Evolutionary conservation across 805 yeast genomes (phyloP), one percentile per base, ranked within the genome.

Genomic region (Novakomyces olei): DNA sequence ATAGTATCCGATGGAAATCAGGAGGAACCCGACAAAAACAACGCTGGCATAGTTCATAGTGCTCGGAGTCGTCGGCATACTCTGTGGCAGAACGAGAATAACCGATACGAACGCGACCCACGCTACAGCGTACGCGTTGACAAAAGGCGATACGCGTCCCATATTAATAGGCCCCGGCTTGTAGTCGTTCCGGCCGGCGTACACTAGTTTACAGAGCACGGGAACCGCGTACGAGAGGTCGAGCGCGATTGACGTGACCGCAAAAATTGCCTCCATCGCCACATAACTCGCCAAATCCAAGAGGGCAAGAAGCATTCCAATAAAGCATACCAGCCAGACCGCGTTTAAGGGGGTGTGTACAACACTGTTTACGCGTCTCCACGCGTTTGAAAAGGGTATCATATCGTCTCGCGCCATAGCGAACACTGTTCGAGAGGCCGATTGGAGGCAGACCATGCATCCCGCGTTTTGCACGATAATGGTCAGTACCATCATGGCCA

Each of bases 131-230:
- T 76, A 77, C 43, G 64, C 67, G 48, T 78, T 91, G 46, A 76
- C 70, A 1, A 85, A 75, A 44, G 74, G 74, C 2, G 73, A 60
- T 43, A 54, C 72, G 44, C 75, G 79, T 38, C 69, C 69, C 47
- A 73, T 65, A 37, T 76, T 85, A 27, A 71, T 49, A 34, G 75
- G 58, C 36, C 78, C 79, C 47, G 78, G 81, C 1, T 80, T 88
- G 49, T 76, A 54, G 45, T 77, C 78, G 43, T 76, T 54, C 49
- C 70, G 15, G 19, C 25, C 20, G 19, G 68, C 72, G 41, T 50
- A 58, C 37, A 44, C 38, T 33, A 67, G 47, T 33, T 65, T 48
- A 41, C 65, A 68, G 3, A 51, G 42, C 12, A 61, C 54, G 15
- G 78, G 78, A 26, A 72, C 60, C 9, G 61, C 43, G 25, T 22